Conservation (phyloP, 179 eudicot genomes). For the Silene noctiflora region DNA sequence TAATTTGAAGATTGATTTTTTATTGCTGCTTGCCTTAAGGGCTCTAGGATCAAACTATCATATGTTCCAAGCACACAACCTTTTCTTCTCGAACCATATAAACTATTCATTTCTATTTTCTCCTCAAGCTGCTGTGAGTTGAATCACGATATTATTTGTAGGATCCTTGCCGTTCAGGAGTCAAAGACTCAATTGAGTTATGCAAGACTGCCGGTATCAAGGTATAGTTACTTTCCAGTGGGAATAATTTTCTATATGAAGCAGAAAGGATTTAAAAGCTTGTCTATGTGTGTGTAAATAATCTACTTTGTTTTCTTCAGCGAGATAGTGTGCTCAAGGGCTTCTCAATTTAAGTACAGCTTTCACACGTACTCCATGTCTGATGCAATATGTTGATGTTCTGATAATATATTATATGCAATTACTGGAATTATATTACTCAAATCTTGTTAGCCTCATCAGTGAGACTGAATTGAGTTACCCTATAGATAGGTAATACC, state of each 20-base stretch:
- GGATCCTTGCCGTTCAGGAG: conserved; percentile 98
- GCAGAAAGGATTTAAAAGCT: too few species aligned
- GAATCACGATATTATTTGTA: conserved; percentile 16
- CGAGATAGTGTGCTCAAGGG: not conserved
- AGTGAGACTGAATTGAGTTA: too few species aligned
- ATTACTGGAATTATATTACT: not conserved
- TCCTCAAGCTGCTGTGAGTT: not conserved
- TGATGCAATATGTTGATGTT: not conserved
- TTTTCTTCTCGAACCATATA: not conserved
- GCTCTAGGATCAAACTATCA: not conserved
- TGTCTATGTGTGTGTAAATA: too few species aligned
- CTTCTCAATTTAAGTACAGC: not conserved
- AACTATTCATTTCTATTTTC: not conserved
- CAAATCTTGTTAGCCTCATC: not conserved
- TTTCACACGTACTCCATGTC: not conserved
- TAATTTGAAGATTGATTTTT: not conserved
- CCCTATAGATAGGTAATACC: not conserved
- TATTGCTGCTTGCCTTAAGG: not conserved
- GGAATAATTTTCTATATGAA: too few species aligned
- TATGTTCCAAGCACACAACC: not conserved
- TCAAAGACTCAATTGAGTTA: conserved; percentile 62
- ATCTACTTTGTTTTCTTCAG: not conserved
- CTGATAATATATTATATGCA: not conserved
- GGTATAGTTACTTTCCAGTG: conserved; percentile 35
- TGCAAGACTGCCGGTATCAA: conserved; percentile 79